phyloP scores from a whole-genome alignment of 306 rosid species.

The Vicia villosa region DNA sequence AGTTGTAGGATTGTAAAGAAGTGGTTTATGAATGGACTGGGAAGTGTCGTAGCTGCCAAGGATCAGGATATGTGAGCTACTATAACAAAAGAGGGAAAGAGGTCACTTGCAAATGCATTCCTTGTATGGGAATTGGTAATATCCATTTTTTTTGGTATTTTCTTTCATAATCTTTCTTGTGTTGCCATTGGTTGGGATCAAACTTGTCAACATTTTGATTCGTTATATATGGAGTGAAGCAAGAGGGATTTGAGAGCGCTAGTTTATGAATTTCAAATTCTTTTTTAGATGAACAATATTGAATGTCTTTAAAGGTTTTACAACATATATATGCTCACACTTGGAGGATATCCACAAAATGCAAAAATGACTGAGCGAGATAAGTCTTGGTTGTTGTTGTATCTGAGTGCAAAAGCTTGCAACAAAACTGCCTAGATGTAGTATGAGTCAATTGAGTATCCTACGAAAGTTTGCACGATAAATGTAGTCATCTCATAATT shows the following conservation, averaged over 20 bases:
- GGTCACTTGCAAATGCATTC: constrained; percentile 81
- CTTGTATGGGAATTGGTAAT: constrained; percentile 97
- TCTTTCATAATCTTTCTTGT: constrained; percentile 3
- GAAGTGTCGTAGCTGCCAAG: constrained; percentile 91
- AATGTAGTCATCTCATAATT: not conserved
- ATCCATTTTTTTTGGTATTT: not conserved
- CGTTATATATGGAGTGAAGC: not conserved
- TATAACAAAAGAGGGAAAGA: constrained; percentile 79
- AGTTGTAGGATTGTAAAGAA: constrained; percentile 85
- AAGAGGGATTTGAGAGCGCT: not conserved
- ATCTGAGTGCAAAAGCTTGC: too few relatives aligned
- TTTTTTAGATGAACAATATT: not conserved
- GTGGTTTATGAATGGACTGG: constrained; percentile 99
- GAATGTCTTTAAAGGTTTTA: not conserved
- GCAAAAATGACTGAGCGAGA: not conserved
- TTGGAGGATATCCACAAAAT: not conserved
- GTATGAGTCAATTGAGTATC: too few relatives aligned
- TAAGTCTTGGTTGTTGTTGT: too few relatives aligned
- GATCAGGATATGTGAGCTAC: constrained; percentile 82
- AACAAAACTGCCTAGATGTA: too few relatives aligned
- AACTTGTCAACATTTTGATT: not conserved
- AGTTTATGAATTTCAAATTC: not conserved
- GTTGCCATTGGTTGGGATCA: not conserved
- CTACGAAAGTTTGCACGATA: too few relatives aligned
- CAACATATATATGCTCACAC: not conserved